Evolutionary conservation across 495 filamentous ascomycete species (phyloP).

Genomic region (Lasiosphaeria ovina): DNA sequence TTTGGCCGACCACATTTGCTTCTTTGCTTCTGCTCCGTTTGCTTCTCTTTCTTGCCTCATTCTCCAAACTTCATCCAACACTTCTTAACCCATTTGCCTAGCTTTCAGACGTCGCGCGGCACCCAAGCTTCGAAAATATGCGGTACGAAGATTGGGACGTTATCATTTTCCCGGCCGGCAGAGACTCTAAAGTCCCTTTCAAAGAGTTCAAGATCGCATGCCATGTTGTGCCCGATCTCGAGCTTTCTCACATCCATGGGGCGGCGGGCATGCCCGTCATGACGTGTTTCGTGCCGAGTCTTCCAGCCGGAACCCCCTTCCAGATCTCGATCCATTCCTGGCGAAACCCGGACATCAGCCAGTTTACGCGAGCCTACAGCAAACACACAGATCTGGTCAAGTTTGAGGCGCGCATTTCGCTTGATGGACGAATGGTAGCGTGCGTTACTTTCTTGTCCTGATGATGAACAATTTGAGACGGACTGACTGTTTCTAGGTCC

Average conservation of each 20-base stretch:
- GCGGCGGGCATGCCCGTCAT: conserved; percentile 60
- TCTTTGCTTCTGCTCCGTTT: conserved; percentile 2
- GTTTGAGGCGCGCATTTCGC: conserved; percentile 66
- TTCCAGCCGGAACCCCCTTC: conserved; percentile 60
- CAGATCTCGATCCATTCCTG: conserved; percentile 80
- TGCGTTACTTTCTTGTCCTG: conserved; percentile 39
- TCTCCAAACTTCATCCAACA: neutral
- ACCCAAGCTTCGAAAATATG: conserved; percentile 9
- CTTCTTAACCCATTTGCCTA: conserved; percentile 1
- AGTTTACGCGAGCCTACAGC: conserved; percentile 58
- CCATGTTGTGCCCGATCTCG: conserved; percentile 66
- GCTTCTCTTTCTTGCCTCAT: neutral
- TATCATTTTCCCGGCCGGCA: conserved; percentile 65
- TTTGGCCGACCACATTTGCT: neutral
- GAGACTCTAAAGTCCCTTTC: conserved; percentile 58
- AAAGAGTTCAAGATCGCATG: conserved; percentile 88
- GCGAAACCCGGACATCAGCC: conserved; percentile 63
- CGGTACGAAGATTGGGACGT: conserved; percentile 64
- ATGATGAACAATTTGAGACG: neutral
- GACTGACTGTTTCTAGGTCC: conserved; percentile 40
- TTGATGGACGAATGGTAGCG: conserved; percentile 69
- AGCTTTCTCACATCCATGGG: conserved; percentile 45
- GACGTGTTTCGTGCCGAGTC: conserved; percentile 72
- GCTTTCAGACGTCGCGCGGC: neutral
- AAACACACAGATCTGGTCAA: conserved; percentile 59